Base-by-base conservation (phyloP, 768 basidiomycete species). In the Mycena pura region DNA sequence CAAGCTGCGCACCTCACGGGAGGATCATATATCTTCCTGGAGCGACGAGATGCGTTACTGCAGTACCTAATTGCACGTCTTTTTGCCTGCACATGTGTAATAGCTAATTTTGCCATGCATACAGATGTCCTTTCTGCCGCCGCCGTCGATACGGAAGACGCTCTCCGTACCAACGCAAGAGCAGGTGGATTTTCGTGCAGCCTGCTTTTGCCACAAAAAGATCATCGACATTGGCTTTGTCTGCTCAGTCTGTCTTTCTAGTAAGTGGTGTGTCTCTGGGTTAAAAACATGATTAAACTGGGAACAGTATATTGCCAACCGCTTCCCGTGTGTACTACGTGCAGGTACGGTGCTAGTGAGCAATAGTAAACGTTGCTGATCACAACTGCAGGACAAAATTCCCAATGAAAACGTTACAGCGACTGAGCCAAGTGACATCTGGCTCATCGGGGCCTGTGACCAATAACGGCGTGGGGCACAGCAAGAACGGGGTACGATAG, bases 141-240 rank as follows among this genome's bases (percentile, higher is more conserved):
- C 89, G 8, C 84, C 86, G 2, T 79, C 88, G 7, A 84, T 96
- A 51, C 88, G 95, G 41, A 86, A 85, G 69, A 80, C 87, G 45
- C 80, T 99, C 32, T 86, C 91, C 0, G 87, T 93, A 21, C 96
- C 96, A 1, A 93, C 93, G 6, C 95, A 97, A 76, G 96, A 99
- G 73, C 91, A 87, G 70, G 90, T 99, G 60, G 97, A 99, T 74
- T 96, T 99, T 71, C 86, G 97, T 28, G 97, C 97, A 0, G 96
- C 96, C 8, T 99, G 96, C 72, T 99, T 99, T 80, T 99, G 97
- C 77, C 97, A 99, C 77, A 97, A 98, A 74, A 90, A 90, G 52
- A 96, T 97, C 46, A 86, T 99, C 38, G 96, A 99, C 72, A 86
- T 99, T 52, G 97, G 95, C 54, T 99, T 95, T 67, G 95, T 99